Conservation (phyloP, 345 rosid species). For the Garcia nutans region DNA sequence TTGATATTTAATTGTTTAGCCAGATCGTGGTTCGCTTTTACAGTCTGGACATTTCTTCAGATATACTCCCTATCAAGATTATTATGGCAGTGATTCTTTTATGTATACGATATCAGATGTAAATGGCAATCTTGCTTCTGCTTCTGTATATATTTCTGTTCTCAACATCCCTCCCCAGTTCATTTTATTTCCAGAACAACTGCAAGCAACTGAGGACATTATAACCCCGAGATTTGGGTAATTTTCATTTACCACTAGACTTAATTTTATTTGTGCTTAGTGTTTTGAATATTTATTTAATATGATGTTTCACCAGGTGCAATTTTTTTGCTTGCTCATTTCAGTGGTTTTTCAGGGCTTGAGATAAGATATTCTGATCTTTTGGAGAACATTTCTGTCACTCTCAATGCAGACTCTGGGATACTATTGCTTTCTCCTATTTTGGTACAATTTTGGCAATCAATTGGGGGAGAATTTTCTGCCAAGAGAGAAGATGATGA, state of each 20-base stretch:
- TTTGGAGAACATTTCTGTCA: conserved; percentile 63
- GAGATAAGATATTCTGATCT: conserved; percentile 66
- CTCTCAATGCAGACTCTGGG: conserved; percentile 59
- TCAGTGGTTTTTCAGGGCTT: conserved; percentile 73
- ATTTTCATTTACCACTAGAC: not conserved
- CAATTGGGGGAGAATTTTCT: conserved; percentile 48
- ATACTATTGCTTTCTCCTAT: conserved; percentile 56
- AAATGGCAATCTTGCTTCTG: conserved; percentile 63
- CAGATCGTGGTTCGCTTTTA: conserved; percentile 76
- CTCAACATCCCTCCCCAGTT: conserved; percentile 86
- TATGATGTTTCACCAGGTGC: not conserved
- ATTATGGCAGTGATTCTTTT: conserved; percentile 72
- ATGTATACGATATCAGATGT: conserved; percentile 60
- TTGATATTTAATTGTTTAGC: conserved; percentile 45
- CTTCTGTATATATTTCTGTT: conserved; percentile 52
- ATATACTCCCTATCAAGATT: conserved; percentile 76
- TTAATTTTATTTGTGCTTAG: not conserved
- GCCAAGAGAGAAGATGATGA: conserved; percentile 42
- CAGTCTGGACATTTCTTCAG: conserved; percentile 60
- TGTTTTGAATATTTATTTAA: conserved; percentile 3
- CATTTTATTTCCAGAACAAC: conserved; percentile 52
- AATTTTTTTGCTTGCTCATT: conserved; percentile 9
- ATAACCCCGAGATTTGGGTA: conserved; percentile 75
- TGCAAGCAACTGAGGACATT: conserved; percentile 77
- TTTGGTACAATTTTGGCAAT: conserved; percentile 67